Percentiles rank a stretch among this genome's conserved stretches.
These are phyloP conservation scores for Cadophora sp. DNA, from an alignment of 2,329 filamentous ascomycete species.

Conservation along the genomic window DNA sequence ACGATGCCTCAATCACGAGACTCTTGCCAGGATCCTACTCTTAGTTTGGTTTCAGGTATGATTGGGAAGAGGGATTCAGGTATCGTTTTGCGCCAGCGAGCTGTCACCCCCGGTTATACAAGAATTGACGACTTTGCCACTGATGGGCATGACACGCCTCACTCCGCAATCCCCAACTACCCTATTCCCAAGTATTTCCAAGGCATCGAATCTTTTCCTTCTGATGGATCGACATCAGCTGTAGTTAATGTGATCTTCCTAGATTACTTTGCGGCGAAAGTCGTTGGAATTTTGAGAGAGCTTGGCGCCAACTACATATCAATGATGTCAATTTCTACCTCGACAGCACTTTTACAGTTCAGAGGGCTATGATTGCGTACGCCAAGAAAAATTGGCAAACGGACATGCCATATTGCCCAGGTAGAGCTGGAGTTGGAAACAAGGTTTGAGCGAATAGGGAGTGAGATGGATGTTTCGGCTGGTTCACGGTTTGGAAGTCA, in stretches of 20 bases:
- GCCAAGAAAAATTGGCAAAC: neutral
- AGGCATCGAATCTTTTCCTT: slow-evolving; percentile 67
- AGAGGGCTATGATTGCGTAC: neutral
- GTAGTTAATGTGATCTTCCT: slow-evolving; percentile 88
- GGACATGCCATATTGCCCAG: neutral
- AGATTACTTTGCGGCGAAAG: slow-evolving; percentile 84
- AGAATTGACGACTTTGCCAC: slow-evolving; percentile 82
- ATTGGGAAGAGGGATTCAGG: slow-evolving; percentile 31
- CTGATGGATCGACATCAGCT: slow-evolving; percentile 58
- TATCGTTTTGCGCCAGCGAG: slow-evolving; percentile 39
- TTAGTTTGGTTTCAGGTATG: slow-evolving; percentile 27
- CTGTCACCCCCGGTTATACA: slow-evolving; percentile 74
- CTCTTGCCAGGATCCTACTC: slow-evolving; percentile 38
- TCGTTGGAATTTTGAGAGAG: slow-evolving; percentile 53
- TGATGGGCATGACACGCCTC: slow-evolving; percentile 89
- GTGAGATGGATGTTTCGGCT: neutral
- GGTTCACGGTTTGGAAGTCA: neutral
- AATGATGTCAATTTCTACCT: slow-evolving; percentile 5
- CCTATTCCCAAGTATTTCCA: slow-evolving; percentile 83
- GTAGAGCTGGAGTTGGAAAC: neutral
- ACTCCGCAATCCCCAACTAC: slow-evolving; percentile 76
- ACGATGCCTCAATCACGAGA: slow-evolving; percentile 45
- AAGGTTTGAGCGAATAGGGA: neutral
- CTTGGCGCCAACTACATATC: neutral
- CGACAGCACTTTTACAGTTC: neutral